A percentile compares a stretch with the other conserved stretches of the same genome.
phyloP scores from a whole-genome alignment of 805 yeast species.

The Sugiyamaella valdiviana region DNA sequence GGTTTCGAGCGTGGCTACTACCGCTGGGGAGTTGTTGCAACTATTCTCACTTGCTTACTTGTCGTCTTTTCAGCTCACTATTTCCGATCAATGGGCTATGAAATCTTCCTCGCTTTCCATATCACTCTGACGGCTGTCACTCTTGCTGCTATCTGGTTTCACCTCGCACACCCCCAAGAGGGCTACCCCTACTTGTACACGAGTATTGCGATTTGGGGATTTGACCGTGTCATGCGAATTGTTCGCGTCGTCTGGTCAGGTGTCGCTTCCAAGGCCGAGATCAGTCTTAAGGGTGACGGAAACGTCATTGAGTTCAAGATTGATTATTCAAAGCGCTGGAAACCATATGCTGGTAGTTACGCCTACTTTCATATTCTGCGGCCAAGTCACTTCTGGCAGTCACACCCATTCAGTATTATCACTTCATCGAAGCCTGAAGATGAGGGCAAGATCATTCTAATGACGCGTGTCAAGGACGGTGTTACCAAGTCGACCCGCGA shows the following conservation, averaged over 20 bases:
- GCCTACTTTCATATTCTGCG: slow-evolving; percentile 53
- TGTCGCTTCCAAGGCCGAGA: slow-evolving; percentile 26
- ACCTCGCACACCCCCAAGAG: slow-evolving; percentile 39
- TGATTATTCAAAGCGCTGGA: slow-evolving; percentile 42
- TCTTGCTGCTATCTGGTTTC: slow-evolving; percentile 52
- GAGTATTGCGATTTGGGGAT: slow-evolving; percentile 60
- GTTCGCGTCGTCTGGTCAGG: slow-evolving; percentile 56
- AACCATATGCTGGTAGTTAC: slow-evolving; percentile 50
- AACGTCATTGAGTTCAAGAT: slow-evolving; percentile 24
- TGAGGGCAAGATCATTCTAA: slow-evolving; percentile 13
- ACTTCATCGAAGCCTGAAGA: slow-evolving; percentile 11
- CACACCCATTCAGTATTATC: slow-evolving; percentile 61
- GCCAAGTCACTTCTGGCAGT: slow-evolving; percentile 54
- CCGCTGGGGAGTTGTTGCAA: slow-evolving; percentile 40
- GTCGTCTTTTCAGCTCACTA: slow-evolving; percentile 44
- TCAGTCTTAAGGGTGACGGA: slow-evolving; percentile 8
- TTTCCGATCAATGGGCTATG: slow-evolving; percentile 52
- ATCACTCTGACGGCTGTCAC: slow-evolving; percentile 49
- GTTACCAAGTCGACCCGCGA: slow-evolving; percentile 13
- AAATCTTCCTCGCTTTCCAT: slow-evolving; percentile 53
- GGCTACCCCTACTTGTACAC: slow-evolving; percentile 50
- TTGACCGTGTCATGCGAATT: slow-evolving; percentile 56
- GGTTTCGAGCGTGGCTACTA: slow-evolving; percentile 14
- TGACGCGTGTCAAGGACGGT: slow-evolving; percentile 16
- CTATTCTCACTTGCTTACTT: slow-evolving; percentile 39